Evolutionary conservation across 176 grass and related monocot genomes (phyloP), one percentile per base, ranked within the genome.

Genomic region (Otatea glauca): DNA sequence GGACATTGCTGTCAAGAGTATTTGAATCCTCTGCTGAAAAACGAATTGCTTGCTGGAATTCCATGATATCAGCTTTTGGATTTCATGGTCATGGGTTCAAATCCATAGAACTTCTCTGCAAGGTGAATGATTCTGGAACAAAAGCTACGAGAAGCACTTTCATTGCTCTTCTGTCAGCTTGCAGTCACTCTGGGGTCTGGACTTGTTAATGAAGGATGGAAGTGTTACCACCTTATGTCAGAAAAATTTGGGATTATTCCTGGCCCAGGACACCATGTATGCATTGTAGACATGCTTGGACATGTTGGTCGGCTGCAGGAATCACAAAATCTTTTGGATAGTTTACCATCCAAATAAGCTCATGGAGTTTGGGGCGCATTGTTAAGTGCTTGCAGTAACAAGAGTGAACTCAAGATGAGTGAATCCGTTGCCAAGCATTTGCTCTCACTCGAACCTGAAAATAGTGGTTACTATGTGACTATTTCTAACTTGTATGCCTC

Each of bases 31-130:
- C 86, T 69, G 15, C 73, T 32, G 84, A 89, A 83, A 99, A 87
- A 86, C 92, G 88, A 4, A 74, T 86, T 86, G 89, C 96, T 78
- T 95, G 85, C 17, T 96, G 96, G 96, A 99, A 99, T 72, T 96
- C 91, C 53, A 90, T 99, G 91, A 99, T 96, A 85, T 85, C 91
- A 56, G 93, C 91, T 32, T 92, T 92, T 34, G 91, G 91, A 14
- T 86, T 96, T 76, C 93, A 96, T 86, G 86, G 93, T 25, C 83
- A 89, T 69, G 93, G 91, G 68, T 74, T 86, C 72, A 90, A 76
- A 54, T 89, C 96, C 0, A 91, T 94, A 34, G 86, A 90, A 43
- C 88, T 92, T 91, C 94, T 96, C 83, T 60, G 63, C 41, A 75
- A 83, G 83, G 94, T 99, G 93, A 89, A 70, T 65, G 53, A 82